Percentiles rank a stretch among this genome's conserved stretches.
Evolutionary conservation across 2,329 filamentous ascomycete species (phyloP).

Genomic region (Piedraia hortae): DNA sequence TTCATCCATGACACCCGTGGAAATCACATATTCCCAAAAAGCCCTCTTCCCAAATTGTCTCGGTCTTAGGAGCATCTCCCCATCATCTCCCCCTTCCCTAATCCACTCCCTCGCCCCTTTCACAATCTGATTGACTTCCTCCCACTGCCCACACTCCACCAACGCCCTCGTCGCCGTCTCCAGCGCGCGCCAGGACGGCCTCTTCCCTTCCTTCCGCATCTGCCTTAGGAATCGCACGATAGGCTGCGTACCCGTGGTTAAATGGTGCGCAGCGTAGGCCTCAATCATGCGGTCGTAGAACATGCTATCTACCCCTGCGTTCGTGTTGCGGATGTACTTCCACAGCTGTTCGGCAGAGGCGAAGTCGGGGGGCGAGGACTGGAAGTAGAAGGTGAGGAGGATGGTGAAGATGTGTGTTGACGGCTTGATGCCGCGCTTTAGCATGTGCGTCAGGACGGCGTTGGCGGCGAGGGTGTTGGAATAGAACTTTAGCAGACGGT

Average conservation of each 20-base stretch:
- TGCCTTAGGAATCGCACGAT: conserved; percentile 17
- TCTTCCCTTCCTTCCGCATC: conserved; percentile 15
- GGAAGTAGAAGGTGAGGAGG: conserved; percentile 40
- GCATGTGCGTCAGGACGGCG: conserved; percentile 36
- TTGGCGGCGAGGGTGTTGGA: conserved; percentile 25
- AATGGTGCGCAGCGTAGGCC: conserved; percentile 27
- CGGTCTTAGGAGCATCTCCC: conserved; percentile 3
- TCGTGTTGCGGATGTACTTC: conserved; percentile 15
- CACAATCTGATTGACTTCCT: conserved; percentile 9
- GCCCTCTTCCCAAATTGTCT: conserved; percentile 6
- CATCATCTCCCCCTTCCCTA: conserved; percentile 3
- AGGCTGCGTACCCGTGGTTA: conserved; percentile 20
- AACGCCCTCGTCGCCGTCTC: conserved; percentile 14
- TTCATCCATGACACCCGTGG: conserved; percentile 4
- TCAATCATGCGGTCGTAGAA: conserved; percentile 46
- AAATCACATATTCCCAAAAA: conserved; percentile 8
- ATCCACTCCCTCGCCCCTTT: conserved; percentile 9
- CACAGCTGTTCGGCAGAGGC: conserved; percentile 32
- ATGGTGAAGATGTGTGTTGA: conserved; percentile 47
- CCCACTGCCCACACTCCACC: conserved; percentile 9
- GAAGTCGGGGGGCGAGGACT: conserved; percentile 27
- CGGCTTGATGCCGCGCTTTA: conserved; percentile 22
- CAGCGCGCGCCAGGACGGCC: conserved; percentile 18
- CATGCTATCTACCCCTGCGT: conserved; percentile 19
- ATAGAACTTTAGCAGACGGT: conserved; percentile 27